These are phyloP conservation scores for Boletus eberwhitei DNA, from an alignment of 768 basidiomycete species.

Conservation along the genomic window DNA sequence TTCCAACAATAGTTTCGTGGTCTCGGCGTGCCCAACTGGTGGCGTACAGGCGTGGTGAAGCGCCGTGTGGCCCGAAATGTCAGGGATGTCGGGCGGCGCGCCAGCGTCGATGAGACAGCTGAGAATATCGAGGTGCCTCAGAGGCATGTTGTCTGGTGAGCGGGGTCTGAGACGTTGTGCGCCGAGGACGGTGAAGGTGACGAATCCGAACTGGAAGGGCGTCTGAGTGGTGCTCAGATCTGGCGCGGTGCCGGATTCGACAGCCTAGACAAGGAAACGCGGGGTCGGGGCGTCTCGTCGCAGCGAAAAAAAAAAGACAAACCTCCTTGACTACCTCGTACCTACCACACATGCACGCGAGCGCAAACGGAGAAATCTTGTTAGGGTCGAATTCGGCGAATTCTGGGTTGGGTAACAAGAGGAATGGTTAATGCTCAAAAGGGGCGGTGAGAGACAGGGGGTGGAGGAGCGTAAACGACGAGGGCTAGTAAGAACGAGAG, in stretches of 20 bases:
- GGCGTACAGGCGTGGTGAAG: conserved; percentile 44
- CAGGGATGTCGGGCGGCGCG: conserved; percentile 38
- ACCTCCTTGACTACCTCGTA: conserved; percentile 22
- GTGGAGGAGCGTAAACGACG: background rate
- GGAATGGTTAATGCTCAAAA: background rate
- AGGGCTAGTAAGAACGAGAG: background rate
- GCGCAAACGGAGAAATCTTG: conserved; percentile 22
- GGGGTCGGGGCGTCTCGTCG: background rate
- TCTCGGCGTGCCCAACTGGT: conserved; percentile 20
- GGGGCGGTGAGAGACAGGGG: background rate
- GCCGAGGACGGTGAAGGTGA: conserved; percentile 39
- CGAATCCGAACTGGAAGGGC: conserved; percentile 41
- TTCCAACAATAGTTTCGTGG: conserved; percentile 40
- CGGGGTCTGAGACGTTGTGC: conserved; percentile 33
- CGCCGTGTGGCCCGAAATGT: conserved; percentile 49
- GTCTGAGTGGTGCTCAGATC: conserved; percentile 41
- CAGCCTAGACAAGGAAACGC: conserved; percentile 9
- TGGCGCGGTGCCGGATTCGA: conserved; percentile 33
- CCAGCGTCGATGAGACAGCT: conserved; percentile 41
- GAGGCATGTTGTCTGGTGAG: conserved; percentile 2
- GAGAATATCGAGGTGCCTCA: conserved; percentile 36
- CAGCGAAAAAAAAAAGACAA: background rate
- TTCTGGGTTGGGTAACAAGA: conserved; percentile 5
- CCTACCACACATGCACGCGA: conserved; percentile 24
- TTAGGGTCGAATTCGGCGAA: conserved; percentile 15